phyloP scores from a whole-genome alignment of 2,329 filamentous ascomycete genomes.

The Claviceps fusiformis region DNA sequence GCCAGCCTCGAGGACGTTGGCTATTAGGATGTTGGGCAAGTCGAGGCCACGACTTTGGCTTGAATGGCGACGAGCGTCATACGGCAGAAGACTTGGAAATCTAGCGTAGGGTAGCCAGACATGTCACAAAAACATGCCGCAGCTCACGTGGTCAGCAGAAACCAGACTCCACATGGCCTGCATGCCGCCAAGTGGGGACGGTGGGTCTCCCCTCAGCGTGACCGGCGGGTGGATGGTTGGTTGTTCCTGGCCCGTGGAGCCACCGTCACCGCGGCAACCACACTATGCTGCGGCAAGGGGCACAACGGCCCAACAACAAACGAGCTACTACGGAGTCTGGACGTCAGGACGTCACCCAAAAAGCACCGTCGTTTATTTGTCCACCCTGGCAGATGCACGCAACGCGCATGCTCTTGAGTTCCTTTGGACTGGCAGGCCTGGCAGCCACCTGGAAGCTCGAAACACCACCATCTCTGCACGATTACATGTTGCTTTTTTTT shows the following conservation, averaged over 20 bases:
- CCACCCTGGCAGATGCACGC: background rate
- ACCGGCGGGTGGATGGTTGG: no score
- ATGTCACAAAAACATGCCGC: no score
- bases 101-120: background rate
- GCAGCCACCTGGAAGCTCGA: background rate
- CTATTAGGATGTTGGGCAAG: no score
- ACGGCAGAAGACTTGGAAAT: no score
- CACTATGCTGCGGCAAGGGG: background rate
- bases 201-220: background rate
- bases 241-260: background rate
- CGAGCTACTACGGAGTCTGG: no score
- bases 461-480: background rate
- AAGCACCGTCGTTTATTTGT: background rate
- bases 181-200: background rate
- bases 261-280: slow-evolving; percentile 2
- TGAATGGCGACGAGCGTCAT: no score
- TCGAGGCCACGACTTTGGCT: no score
- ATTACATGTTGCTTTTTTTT: background rate
- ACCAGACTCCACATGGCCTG: background rate
- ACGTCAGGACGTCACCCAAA: slow-evolving; percentile 6
- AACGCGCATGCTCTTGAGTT: background rate
- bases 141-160: background rate
- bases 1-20: no score
- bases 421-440: background rate
- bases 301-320: slow-evolving; percentile 7